phyloP scores from a whole-genome alignment of 129 eudicot genomes.

The Pseudognaphalium luteoalbum region DNA sequence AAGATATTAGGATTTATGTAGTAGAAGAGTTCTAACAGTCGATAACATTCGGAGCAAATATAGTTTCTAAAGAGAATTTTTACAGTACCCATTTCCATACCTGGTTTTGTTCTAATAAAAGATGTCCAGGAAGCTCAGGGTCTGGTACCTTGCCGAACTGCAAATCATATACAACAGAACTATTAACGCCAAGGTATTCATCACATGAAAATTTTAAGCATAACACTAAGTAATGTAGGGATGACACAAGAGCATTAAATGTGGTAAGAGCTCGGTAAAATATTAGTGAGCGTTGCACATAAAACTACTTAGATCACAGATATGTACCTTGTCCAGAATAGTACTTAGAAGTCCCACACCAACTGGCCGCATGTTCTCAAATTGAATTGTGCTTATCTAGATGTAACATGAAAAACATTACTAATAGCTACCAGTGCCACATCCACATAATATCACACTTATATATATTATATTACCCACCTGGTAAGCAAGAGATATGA shows the following conservation, averaged over 20 bases:
- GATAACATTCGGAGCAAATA: neutral
- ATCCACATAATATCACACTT: constrained; percentile 11
- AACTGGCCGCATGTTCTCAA: constrained; percentile 85
- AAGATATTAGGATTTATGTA: neutral
- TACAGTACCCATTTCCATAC: constrained; percentile 32
- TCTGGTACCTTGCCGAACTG: constrained; percentile 82
- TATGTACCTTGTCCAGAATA: constrained; percentile 84
- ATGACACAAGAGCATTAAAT: neutral
- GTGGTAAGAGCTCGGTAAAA: neutral
- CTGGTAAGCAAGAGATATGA: constrained; percentile 97
- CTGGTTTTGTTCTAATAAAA: constrained; percentile 92
- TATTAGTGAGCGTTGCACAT: neutral
- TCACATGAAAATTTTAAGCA: constrained; percentile 1
- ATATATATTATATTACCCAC: constrained; percentile 31
- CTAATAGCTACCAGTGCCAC: constrained; percentile 9
- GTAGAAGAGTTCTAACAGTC: neutral
- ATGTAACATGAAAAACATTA: constrained; percentile 30
- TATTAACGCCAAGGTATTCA: neutral
- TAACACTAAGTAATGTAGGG: constrained; percentile 4
- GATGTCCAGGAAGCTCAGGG: constrained; percentile 92
- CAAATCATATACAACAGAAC: constrained; percentile 26
- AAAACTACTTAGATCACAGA: constrained; percentile 20
- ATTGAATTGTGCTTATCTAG: constrained; percentile 93
- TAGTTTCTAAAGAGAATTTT: neutral
- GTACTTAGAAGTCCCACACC: constrained; percentile 83